These are phyloP conservation scores for Pichia ethanolica DNA, from an alignment of 805 yeast species.

Conservation along the genomic window DNA sequence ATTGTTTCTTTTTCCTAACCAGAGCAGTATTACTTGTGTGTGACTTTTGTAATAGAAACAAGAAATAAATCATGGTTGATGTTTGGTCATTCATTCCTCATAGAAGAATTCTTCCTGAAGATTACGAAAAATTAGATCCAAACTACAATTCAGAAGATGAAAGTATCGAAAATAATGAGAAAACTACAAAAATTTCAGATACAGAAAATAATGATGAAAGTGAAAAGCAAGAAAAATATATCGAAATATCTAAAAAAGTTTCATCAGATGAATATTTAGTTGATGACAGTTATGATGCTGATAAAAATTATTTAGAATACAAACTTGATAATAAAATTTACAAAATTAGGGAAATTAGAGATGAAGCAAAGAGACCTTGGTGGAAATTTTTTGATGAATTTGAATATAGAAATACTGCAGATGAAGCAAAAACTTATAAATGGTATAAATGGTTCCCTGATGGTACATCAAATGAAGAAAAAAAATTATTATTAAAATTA, in stretches of 20 bases:
- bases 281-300: background rate
- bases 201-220: background rate
- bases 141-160: background rate
- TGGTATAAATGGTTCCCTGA: conserved; percentile 53
- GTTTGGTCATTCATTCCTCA: conserved; percentile 7
- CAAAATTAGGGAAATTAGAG: conserved; percentile 35
- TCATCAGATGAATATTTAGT: background rate
- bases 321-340: conserved; percentile 5
- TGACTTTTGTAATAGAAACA: no score
- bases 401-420: conserved; percentile 44
- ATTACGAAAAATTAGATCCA: background rate
- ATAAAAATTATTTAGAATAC: background rate
- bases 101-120: conserved; percentile 12
- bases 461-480: conserved; percentile 40
- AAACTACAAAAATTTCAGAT: no score
- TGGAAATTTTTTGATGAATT: conserved; percentile 54
- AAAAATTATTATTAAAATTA: conserved; percentile 41
- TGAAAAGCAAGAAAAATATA: background rate
- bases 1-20: no score
- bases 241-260: background rate
- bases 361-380: conserved; percentile 48
- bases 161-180: background rate
- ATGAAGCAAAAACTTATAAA: conserved; percentile 27
- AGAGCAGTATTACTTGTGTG: no score
- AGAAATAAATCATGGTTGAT: background rate